Base-by-base conservation (phyloP, 148 eudicot genomes). In the Fagopyrum homotropicum region DNA sequence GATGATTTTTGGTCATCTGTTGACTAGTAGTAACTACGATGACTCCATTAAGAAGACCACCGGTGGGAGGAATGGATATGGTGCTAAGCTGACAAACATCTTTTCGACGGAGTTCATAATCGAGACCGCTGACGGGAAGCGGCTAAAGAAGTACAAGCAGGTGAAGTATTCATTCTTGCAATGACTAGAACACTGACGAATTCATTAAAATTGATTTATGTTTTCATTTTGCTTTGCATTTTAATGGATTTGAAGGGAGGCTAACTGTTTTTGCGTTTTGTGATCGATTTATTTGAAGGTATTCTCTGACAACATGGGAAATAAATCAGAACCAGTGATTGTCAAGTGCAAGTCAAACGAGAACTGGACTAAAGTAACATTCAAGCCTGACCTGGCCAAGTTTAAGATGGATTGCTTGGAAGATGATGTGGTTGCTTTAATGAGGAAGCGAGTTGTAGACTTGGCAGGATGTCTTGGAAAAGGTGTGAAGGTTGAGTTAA, bases 21-120 rank as follows among this genome's bases (percentile, higher is more conserved):
- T 95, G 81, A 95, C 99, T 35, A 92, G 97, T 75, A 92, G 97
- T 79, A 95, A 95, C 52, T 95, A 95, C 48, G 85, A 95, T 72
- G 99, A 95, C 61, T 26, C 68, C 2, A 88, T 75, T 83, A 95
- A 89, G 89, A 95, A 95, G 84, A 95, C 99, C 2, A 95, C 99
- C n/a, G 99, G 99, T 14, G 99, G 97, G 10, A 79, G 99, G 69
- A 95, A 95, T 40, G 99, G 99, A 9, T 95, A 95, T 45, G 99
- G 99, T 5, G 99, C 99, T 4, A 95, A 95, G 79, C 90, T 95
- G 14, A 85, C 99, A 0, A 95, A 95, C 54, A 95, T 95, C 6
- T 95, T 95, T 52, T 95, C 99, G 0, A 90, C 92, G 0, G 92
- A 95, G 83, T 95, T 95, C 76, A 71, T 90, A 15, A 85, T 95